Evolutionary conservation across 192 early-diverging fungal species (phyloP).

Genomic region (Phlyctochytrium bullatum): DNA sequence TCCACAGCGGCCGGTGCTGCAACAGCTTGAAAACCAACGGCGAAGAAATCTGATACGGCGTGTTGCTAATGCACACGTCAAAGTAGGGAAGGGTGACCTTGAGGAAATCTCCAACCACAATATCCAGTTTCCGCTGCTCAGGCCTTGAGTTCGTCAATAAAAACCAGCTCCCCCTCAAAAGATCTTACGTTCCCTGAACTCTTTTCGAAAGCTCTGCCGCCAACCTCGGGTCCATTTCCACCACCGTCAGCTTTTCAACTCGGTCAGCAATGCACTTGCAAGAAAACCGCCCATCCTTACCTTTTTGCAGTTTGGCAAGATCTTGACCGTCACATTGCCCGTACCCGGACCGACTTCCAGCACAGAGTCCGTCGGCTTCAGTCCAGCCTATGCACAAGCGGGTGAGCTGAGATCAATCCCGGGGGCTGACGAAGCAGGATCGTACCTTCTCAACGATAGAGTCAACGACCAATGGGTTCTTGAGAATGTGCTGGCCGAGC

Average conservation of each 20-base stretch:
- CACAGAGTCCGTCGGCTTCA: slow-evolving; percentile 49
- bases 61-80: slow-evolving; percentile 98
- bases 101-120: slow-evolving; percentile 97
- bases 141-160: too few relatives aligned
- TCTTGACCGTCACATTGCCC: slow-evolving; percentile 95
- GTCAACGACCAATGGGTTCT: slow-evolving; percentile 95
- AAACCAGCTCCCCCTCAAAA: too few relatives aligned
- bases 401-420: background rate
- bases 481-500: slow-evolving; percentile 97
- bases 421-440: background rate
- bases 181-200: slow-evolving; percentile 89
- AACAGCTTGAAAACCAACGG: slow-evolving; percentile 94
- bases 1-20: slow-evolving; percentile 87
- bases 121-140: slow-evolving; percentile 80
- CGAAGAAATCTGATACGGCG: slow-evolving; percentile 98
- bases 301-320: slow-evolving; percentile 89
- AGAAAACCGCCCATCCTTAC: slow-evolving; percentile 33
- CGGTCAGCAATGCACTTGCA: background rate
- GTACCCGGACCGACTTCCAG: slow-evolving; percentile 98
- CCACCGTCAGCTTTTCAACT: slow-evolving; percentile 57
- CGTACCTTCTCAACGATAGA: slow-evolving; percentile 96
- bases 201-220: slow-evolving; percentile 96
- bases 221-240: slow-evolving; percentile 94
- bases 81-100: slow-evolving; percentile 96
- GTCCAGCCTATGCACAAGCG: slow-evolving; percentile 24